Base-by-base conservation (phyloP, 768 basidiomycete genomes). In the Lyophyllum decastes region DNA sequence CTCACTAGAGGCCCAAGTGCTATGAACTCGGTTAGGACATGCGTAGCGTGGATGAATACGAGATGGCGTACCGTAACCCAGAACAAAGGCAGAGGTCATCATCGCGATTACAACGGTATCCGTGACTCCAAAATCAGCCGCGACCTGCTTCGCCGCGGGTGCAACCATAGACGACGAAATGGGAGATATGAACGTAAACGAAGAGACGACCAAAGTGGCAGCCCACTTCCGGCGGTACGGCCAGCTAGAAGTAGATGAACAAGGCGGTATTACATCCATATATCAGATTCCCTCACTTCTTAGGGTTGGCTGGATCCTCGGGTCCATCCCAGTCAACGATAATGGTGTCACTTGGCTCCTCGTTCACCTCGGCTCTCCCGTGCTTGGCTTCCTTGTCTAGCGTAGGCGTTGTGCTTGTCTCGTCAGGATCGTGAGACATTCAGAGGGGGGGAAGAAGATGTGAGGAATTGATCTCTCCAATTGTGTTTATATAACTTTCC, bases 151-250 rank as follows among this genome's bases (percentile, higher is more conserved):
- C 0, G 77, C 73, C 0, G 89, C 89, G 0, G 89, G 89, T 0
- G 90, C 86, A 1, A 90, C 74, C 84, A 90, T 90, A 4, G 88
- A 82, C 4, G 90, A 92, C 0, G 89, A 84, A 0, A 91, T 75
- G 0, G 89, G 87, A 5, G 76, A 78, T 34, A 89, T 87, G 66
- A 89, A 87, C 0, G 88, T 86, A 66, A 88, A 90, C 0, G 77
- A 74, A 0, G 88, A 88, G 0, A 89, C 82, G 26, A 88, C 77
- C n/a, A 79, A 61, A 0, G 86, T 88, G 0, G 83, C 83, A 0
- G 76, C 80, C 89, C 87, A 89, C 76, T 87, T 90, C 62, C 73
- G 73, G 26, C 66, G 74, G 52, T 75, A 79, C 3, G 75, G 65
- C 88, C 88, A 89, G 65, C 88, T 85, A 54, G 5, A 27, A 16